A percentile compares a stretch with the other conserved stretches of the same genome.
These are phyloP conservation scores for Chlorophyllum brunneum DNA, from an alignment of 768 basidiomycete genomes.

Conservation along the genomic window DNA sequence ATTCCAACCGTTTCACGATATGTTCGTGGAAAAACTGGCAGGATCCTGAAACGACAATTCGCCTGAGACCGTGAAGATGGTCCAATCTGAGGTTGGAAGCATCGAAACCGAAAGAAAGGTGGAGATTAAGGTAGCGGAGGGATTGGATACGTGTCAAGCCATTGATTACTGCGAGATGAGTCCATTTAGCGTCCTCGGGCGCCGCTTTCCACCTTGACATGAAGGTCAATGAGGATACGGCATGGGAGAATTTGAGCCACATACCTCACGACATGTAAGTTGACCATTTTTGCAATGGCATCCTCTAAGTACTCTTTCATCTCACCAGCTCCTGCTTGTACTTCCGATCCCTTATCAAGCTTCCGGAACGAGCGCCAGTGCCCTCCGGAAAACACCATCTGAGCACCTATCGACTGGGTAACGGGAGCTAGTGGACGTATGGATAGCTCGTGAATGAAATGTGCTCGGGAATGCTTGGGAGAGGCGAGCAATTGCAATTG, in stretches of 20 bases:
- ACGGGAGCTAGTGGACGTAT: neutral
- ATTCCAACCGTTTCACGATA: conserved; percentile 6
- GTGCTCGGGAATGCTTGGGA: neutral
- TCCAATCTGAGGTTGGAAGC: conserved; percentile 2
- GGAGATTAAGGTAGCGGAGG: conserved; percentile 2
- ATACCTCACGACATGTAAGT: conserved; percentile 3
- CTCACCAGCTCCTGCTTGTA: neutral
- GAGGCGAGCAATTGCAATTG: neutral
- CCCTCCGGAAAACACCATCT: conserved; percentile 2
- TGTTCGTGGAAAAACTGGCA: neutral
- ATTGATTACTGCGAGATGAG: neutral
- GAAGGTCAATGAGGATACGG: neutral
- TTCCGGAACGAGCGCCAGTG: neutral
- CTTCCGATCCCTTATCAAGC: neutral
- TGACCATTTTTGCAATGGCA: conserved; percentile 8
- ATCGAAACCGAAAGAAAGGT: conserved; percentile 6
- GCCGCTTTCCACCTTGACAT: neutral
- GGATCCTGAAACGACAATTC: conserved; percentile 5
- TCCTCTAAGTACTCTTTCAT: neutral
- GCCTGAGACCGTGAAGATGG: conserved; percentile 3
- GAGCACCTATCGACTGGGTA: neutral
- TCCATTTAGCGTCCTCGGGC: conserved; percentile 1
- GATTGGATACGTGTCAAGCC: neutral
- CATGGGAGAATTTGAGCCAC: neutral
- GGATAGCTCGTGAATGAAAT: conserved; percentile 3